These are phyloP conservation scores for Citeromyces matritensis DNA, from an alignment of 805 yeast genomes.

Conservation along the genomic window DNA sequence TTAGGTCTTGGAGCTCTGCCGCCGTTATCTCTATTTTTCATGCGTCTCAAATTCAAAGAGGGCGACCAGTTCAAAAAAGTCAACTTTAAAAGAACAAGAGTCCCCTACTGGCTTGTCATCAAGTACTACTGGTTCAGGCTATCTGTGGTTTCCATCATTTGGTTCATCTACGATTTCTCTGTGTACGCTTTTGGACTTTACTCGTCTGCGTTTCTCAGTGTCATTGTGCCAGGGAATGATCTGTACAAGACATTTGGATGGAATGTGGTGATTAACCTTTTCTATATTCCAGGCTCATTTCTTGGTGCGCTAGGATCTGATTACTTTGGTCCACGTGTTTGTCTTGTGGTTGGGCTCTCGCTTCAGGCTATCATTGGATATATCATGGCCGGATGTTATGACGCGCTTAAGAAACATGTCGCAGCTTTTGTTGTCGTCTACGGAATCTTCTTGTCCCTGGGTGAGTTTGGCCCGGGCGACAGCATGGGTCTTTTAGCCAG, in stretches of 20 bases:
- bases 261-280: conserved; percentile 78
- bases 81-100: conserved; percentile 44
- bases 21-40: conserved; percentile 61
- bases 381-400: conserved; percentile 65
- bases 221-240: conserved; percentile 42
- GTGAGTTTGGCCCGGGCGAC: conserved; percentile 93
- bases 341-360: conserved; percentile 53
- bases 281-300: conserved; percentile 83
- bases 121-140: conserved; percentile 81
- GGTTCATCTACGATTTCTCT: conserved; percentile 89
- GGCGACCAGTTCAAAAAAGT: conserved; percentile 56
- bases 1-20: conserved; percentile 85
- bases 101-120: conserved; percentile 56
- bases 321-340: conserved; percentile 80
- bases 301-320: conserved; percentile 81
- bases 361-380: conserved; percentile 71
- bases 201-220: conserved; percentile 53
- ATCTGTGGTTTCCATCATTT: conserved; percentile 52
- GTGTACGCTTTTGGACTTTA: conserved; percentile 80
- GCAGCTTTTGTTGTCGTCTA: conserved; percentile 76
- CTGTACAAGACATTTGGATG: conserved; percentile 75
- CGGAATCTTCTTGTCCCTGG: conserved; percentile 77
- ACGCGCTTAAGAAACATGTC: conserved; percentile 37
- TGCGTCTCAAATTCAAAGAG: conserved; percentile 67
- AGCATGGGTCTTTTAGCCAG: conserved; percentile 81